Evolutionary conservation across 2,329 filamentous ascomycete genomes (phyloP), one percentile per base, ranked within the genome.

Genomic region (Dichotomopilus funicola): DNA sequence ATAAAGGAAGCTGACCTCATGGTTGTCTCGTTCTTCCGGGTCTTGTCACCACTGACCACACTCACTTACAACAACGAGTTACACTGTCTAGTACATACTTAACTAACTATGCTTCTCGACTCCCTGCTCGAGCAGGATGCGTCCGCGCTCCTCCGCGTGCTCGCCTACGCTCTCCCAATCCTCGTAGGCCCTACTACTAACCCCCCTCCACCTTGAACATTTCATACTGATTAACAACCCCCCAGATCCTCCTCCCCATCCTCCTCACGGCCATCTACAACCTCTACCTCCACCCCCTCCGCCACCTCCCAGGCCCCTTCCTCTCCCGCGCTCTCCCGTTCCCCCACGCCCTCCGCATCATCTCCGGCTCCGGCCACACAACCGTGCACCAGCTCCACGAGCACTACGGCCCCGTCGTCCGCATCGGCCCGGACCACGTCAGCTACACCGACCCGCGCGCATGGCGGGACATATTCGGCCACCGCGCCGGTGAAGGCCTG

Each of bases 291-390:
- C 70, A 72, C 54, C 70, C 70, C 1, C 67, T 72, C 7, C 54
- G 61, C 12, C 44, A 49, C 12, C 68, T 65, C 45, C 69, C 70
- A 0, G 69, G 70, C 1, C 70, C 70, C 5, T 54, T 61, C 50
- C 53, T 64, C 43, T 62, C 59, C 48, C 61, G 60, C 48, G 64
- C 63, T 36, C 62, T 56, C 1, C 54, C 49, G 45, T 35, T 55
- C 27, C 44, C 57, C 0, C 41, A 61, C 6, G 53, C 57, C 9
- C 43, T 58, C 4, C 66, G 69, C 31, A 62, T 59, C n/a, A 51
- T 67, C 2, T 95, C 62, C 81, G 53, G 47, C 95, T 49, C 88
- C 88, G 2, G 91, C 90, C 60, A 62, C 12, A 60, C 61, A 19
- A 59, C 65, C 44, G 54, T 70, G 43, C 62, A 63, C 36, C 59